Percentiles rank a stretch among this genome's conserved stretches.
These are phyloP conservation scores for Stachybotrys chartarum DNA, from an alignment of 2,329 filamentous ascomycete species.

Conservation along the genomic window DNA sequence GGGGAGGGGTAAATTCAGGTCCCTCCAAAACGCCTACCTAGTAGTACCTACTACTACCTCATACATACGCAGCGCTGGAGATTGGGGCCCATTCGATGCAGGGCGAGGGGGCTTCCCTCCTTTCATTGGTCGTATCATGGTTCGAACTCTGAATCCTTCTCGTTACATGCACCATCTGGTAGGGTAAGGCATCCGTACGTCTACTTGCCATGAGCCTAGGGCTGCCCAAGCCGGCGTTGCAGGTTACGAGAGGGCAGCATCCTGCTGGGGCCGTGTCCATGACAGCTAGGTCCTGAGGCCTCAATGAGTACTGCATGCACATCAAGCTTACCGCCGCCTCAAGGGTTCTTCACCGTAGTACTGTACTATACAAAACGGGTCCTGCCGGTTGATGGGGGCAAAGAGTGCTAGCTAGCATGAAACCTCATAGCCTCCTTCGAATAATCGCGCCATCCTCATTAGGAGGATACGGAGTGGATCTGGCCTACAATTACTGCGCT, in stretches of 20 bases:
- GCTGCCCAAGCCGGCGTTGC: too few relatives aligned
- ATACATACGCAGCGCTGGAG: neutral
- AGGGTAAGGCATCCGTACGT: neutral
- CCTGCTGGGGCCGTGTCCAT: too few relatives aligned
- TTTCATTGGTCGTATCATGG: neutral
- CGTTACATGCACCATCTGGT: neutral
- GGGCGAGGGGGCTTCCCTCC: neutral
- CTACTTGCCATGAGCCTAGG: too few relatives aligned
- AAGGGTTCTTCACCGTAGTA: too few relatives aligned
- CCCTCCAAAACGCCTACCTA: neutral
- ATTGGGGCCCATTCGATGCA: neutral
- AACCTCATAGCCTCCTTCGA: neutral
- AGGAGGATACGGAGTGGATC: neutral
- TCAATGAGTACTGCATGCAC: too few relatives aligned
- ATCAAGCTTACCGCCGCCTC: too few relatives aligned
- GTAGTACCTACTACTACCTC: neutral
- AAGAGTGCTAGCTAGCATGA: too few relatives aligned
- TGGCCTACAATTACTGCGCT: neutral
- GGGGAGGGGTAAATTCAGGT: conserved; percentile 19
- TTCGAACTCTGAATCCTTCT: neutral
- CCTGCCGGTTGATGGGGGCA: too few relatives aligned
- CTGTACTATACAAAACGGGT: too few relatives aligned
- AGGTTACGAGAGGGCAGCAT: too few relatives aligned
- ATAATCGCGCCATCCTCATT: neutral
- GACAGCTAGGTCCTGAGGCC: too few relatives aligned